phyloP scores from a whole-genome alignment of 2,329 filamentous ascomycete species.

The Trichoderma gracile region DNA sequence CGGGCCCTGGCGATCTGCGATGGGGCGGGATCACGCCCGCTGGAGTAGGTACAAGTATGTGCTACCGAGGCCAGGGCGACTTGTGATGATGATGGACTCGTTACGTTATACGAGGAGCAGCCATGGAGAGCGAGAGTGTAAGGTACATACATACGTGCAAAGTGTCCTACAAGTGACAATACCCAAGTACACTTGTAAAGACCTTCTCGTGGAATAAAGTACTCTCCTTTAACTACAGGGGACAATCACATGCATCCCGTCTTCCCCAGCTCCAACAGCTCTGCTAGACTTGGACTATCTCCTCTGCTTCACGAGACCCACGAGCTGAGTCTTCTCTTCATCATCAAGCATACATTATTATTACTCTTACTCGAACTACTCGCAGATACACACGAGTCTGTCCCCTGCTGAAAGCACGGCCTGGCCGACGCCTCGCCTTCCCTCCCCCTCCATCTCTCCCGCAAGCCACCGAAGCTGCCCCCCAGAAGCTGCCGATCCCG shows the following conservation, averaged over 20 bases:
- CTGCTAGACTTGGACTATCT: too few species aligned
- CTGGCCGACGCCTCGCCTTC: slow-evolving; percentile 14
- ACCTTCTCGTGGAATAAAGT: too few species aligned
- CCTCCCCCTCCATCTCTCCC: background rate
- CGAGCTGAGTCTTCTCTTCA: background rate
- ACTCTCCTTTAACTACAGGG: too few species aligned
- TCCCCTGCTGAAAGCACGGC: slow-evolving; percentile 14
- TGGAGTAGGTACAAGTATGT: background rate
- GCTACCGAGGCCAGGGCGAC: background rate
- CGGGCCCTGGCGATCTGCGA: slow-evolving; percentile 17
- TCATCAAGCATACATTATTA: background rate
- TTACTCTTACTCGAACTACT: too few species aligned
- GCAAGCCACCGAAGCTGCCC: slow-evolving; percentile 14
- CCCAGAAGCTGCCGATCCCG: background rate
- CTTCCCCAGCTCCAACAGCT: too few species aligned
- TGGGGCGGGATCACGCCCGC: slow-evolving; percentile 6
- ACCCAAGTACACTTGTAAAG: too few species aligned
- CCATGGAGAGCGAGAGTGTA: background rate
- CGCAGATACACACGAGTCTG: background rate
- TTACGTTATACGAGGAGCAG: background rate
- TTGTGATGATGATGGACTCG: background rate
- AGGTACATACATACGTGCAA: too few species aligned
- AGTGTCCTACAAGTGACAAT: too few species aligned
- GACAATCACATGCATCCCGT: too few species aligned
- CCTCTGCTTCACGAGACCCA: background rate